Percentiles rank a stretch among this genome's conserved stretches.
phyloP scores from a whole-genome alignment of 495 filamentous ascomycete genomes.

The Penicillium lividum region DNA sequence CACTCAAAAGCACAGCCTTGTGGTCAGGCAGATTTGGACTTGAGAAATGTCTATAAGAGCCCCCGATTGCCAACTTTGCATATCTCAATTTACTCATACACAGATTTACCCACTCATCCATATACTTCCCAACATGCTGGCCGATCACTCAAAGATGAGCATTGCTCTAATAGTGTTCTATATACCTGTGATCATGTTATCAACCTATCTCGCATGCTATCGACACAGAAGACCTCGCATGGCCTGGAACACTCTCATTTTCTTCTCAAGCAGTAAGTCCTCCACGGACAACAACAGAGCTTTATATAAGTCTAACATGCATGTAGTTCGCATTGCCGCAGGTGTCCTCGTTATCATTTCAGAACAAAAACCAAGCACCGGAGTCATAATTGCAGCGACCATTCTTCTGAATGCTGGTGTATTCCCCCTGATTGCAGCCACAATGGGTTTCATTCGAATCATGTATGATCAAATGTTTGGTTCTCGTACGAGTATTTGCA shows the following conservation, averaged over 20 bases:
- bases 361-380: constrained; percentile 18
- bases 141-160: constrained; percentile 24
- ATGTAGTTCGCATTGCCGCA: not conserved
- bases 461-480: constrained; percentile 22
- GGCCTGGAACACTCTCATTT: not conserved
- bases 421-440: constrained; percentile 29
- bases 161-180: constrained; percentile 32
- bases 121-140: constrained; percentile 20
- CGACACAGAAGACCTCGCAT: not conserved
- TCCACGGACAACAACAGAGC: not conserved
- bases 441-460: constrained; percentile 29
- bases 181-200: constrained; percentile 16
- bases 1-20: not conserved
- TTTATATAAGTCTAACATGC: not conserved
- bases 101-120: not conserved
- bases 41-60: not conserved
- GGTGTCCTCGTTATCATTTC: constrained; percentile 6
- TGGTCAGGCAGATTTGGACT: not conserved
- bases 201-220: not conserved
- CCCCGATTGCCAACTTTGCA: not conserved
- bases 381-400: constrained; percentile 22
- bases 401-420: constrained; percentile 32
- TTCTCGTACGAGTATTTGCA: no score
- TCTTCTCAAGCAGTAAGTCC: not conserved
- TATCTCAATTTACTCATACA: not conserved